Base-by-base conservation (phyloP, 495 filamentous ascomycete species). In the Platismatia glauca region DNA sequence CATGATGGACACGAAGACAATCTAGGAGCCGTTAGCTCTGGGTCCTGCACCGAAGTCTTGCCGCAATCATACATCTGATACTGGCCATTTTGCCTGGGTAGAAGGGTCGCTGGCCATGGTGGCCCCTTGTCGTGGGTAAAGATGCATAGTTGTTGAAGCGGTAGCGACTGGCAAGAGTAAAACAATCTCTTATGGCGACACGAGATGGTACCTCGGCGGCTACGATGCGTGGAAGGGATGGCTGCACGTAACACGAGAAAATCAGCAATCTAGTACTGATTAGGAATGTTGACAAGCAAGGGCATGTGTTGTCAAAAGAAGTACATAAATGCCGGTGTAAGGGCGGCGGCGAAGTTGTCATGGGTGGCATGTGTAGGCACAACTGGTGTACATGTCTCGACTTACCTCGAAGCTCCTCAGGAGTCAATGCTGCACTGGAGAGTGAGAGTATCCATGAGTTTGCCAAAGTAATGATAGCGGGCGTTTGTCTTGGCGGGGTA, bases 1-100 rank as follows among this genome's bases (percentile, higher is more conserved):
- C 58, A 97, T 81, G 68, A 97, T 88, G 57, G 85, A 78, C 27
- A 93, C 84, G 71, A 95, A 97, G 55, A 91, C 73, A 62, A 91
- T 87, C 87, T 92, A 33, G 9, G 4, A 9, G 27, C n/a, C 24
- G 37, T 37, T 20, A 61, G 22, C 48, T 3, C 48, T 16, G 16
- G 11, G 48, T 16, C 11, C 20, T 8, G 38, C 29, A 44, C 12
- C 5, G 18, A 44, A 1, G 33, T 61, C 18, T 5, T 43, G 33
- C 18, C 8, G 27, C 18, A 35, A 20, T 55, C 48, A 3, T 55
- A 61, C 59, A 55, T 61, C 59, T 39, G 48, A 29, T 44, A 34
- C 37, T 8, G 50, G 35, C 59, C 59, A 61, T 61, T 50, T 39
- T 4, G 22, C 50, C 46, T 48, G 29, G 15, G 41, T 55, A 5